Percentiles rank a stretch among this genome's conserved stretches.
These are phyloP conservation scores for Thinopyrum elongatum DNA, from an alignment of 176 grass and related monocot species.

Conservation along the genomic window DNA sequence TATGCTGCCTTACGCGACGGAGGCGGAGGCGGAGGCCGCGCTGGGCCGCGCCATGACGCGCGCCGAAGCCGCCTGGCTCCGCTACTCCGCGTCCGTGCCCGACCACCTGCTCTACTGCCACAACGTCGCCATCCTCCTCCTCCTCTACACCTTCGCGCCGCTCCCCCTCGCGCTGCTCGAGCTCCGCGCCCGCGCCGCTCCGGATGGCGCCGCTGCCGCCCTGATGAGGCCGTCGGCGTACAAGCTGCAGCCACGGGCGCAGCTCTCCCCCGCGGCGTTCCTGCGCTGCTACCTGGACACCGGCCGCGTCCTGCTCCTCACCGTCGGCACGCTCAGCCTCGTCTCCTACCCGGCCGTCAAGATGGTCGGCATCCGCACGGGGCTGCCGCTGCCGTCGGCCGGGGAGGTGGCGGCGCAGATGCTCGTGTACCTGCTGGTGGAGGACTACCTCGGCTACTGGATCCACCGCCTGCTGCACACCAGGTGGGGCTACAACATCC, in stretches of 20 bases:
- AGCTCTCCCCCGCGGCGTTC: neutral
- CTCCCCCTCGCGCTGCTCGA: neutral
- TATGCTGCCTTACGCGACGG: neutral
- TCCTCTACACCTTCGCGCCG: neutral
- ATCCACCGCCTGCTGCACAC: constrained; percentile 54
- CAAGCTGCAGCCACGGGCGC: neutral
- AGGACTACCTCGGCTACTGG: constrained; percentile 63
- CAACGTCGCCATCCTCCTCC: neutral
- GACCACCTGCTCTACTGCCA: neutral
- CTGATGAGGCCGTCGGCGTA: neutral
- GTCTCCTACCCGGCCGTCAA: constrained; percentile 51
- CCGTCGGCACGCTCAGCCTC: constrained; percentile 41
- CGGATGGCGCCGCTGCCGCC: too few species aligned
- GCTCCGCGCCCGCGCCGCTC: neutral
- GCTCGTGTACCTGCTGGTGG: constrained; percentile 48
- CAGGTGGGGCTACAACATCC: constrained; percentile 46
- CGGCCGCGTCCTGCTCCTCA: constrained; percentile 34
- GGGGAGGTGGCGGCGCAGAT: constrained; percentile 52
- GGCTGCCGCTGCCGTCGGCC: constrained; percentile 51
- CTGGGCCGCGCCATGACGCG: neutral
- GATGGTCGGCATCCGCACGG: constrained; percentile 44
- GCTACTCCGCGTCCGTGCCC: neutral
- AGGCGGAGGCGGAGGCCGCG: neutral
- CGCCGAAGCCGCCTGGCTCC: neutral
- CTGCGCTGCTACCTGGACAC: neutral